Evolutionary conservation across 2,329 filamentous ascomycete species (phyloP), one percentile per base, ranked within the genome.

Genomic region (Ceratocystis harringtonii): DNA sequence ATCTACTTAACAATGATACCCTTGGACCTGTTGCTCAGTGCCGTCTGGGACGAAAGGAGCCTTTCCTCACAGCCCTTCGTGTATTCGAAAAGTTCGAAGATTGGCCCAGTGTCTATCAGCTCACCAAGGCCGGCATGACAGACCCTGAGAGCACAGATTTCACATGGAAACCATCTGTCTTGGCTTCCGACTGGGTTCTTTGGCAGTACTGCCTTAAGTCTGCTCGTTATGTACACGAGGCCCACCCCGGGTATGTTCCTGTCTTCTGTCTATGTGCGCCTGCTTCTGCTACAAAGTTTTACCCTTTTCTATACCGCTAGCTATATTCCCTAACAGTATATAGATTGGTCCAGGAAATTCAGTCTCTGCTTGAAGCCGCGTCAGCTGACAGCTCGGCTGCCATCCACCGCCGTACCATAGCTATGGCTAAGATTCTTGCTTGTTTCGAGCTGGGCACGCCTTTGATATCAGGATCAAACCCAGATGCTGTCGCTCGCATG

Each of bases 11-110:
- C 2, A 77, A 77, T 55, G 72, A 75, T 0, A 69, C 74, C 0
- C 75, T 80, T 7, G 76, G 76, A 0, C 79, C 78, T 0, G 69
- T 78, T 2, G 70, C 71, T 22, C 78, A 81, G 68, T 77, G 82
- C 57, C 73, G 72, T 19, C 70, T 75, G 22, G 79, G 78, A 2
- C 76, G 77, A 61, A 82, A 81, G 68, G 76, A 80, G 66, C 69
- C 79, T 0, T 72, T 81, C 12, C 70, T 76, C n/a, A 75, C 78
- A n/a, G 72, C 74, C 0, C 70, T 79, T 3, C 66, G 70, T 3
- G 74, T 72, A 8, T 73, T 79, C 8, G 73, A 75, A n/a, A 68
- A 70, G 0, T 72, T 74, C 5, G 71, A 72, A 7, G 72, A 78
- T 28, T 81, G 78, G 77, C 71, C 73, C 4, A 70, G 70, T 0